A percentile compares a stretch with the other conserved stretches of the same genome.
Evolutionary conservation across 768 basidiomycete genomes (phyloP).

Genomic region (Agaricus blazei): DNA sequence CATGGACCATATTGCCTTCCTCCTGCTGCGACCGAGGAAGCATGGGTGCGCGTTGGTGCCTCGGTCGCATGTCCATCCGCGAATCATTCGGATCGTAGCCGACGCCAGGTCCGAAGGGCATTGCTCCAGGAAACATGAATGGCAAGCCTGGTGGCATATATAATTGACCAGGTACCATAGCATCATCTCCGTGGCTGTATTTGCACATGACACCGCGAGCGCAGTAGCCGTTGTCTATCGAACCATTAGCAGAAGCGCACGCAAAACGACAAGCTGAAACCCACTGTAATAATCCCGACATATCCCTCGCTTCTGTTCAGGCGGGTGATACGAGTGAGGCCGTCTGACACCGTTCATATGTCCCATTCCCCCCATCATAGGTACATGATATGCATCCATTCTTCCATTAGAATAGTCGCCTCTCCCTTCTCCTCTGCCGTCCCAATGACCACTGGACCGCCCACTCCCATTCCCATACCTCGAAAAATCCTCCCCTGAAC

Average conservation of each 20-base stretch:
- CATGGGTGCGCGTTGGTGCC: constrained; percentile 48
- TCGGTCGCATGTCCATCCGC: constrained; percentile 72
- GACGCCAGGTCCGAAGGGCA: constrained; percentile 48
- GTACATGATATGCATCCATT: constrained; percentile 24
- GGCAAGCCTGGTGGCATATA: constrained; percentile 57
- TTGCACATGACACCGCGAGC: constrained; percentile 85
- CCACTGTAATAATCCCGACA: constrained; percentile 93
- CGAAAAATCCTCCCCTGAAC: constrained; percentile 60
- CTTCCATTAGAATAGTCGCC: constrained; percentile 29
- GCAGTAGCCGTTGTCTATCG: constrained; percentile 84
- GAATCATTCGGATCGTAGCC: constrained; percentile 76
- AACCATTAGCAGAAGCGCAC: constrained; percentile 2
- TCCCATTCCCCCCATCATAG: constrained; percentile 27
- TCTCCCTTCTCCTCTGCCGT: constrained; percentile 28
- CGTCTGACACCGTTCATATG: constrained; percentile 36
- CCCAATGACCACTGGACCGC: constrained; percentile 40
- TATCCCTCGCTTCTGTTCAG: constrained; percentile 69
- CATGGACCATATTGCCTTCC: constrained; percentile 37
- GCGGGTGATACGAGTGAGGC: constrained; percentile 60
- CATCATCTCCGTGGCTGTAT: constrained; percentile 90
- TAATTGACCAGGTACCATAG: constrained; percentile 67
- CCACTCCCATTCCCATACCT: constrained; percentile 44
- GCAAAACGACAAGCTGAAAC: constrained; percentile 24
- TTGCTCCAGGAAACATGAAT: constrained; percentile 58
- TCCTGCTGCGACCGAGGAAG: constrained; percentile 53